Base-by-base conservation (phyloP, 192 early-diverging fungal species). In the Ramicandelaber brevisporus region DNA sequence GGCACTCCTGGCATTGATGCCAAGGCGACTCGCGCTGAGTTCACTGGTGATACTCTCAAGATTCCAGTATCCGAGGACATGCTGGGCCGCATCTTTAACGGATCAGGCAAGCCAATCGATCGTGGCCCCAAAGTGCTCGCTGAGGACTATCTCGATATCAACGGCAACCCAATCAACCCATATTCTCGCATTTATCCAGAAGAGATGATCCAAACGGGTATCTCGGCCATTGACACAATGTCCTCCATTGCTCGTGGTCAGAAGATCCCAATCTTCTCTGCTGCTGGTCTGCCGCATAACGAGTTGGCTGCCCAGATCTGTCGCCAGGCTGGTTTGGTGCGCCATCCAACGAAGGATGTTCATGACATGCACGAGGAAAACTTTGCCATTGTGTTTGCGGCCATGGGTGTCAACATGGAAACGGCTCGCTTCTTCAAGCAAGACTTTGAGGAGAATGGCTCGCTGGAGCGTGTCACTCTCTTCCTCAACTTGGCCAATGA, bases 341-440 rank as follows among this genome's bases (percentile, higher is more conserved):
- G 88, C 50, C 68, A 71, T 34, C 52, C 57, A n/a, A 61, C 65
- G 36, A 98, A 98, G 59, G 81, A 78, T 34, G 77, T 90, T 16
- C 64, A 78, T 33, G 92, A 98, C 44, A 79, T 65, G 31, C 87
- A 93, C 48, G 84, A 90, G 48, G 88, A 98, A 46, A 98, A 98
- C 56, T 98, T 98, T 59, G 81, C 92, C 27, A 89, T 98, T 36
- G 92, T 98, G 17, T 98, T 98, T 47, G 92, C 79, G 14, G 92
- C 92, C 30, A 98, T 98, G 92, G 92, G 92, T 54, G 92, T 98
- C 34, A 98, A 98, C 60, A 85, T 98, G 84, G 92, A 98, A 53
- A 92, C 92, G 6, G 92, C 88, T 31, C 70, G 92, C 27, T 98
- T 86, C 70, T 98, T 98, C 55, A 98, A 92, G 55, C 92, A 98